Evolutionary conservation across 129 eudicot species (phyloP), one percentile per base, ranked within the genome.

Genomic region (Glebionis coronaria): DNA sequence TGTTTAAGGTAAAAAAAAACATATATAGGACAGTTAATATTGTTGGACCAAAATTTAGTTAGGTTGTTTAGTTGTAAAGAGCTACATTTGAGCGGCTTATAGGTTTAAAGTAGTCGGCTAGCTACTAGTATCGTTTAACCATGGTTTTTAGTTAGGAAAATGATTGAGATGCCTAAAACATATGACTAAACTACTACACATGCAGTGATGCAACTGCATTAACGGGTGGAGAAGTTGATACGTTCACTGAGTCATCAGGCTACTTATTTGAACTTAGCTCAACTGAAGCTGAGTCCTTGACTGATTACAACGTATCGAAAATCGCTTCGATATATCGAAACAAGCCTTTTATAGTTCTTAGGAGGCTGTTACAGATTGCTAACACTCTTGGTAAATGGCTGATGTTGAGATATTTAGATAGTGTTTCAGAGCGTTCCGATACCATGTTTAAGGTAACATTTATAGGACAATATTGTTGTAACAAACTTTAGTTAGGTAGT

Each of bases 261-360:
- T 93, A 93, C 79, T 76, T 93, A n/a, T 93, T 93, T 74, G 81
- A 88, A 72, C 95, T 93, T 58, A 82, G 84, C 74, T 60, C 81
- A 21, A 84, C 95, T 10, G 98, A 84, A 54, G 95, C 89, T 40
- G 96, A 86, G 56, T 78, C 95, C 9, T 62, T 84, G 18, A 76
- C 82, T 9, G 96, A 86, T 29, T 93, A 93, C 76, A 65, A 84
- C 35, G 69, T 93, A 46, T 71, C 80, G 0, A 83, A 44, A 65
- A 86, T 93, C 42, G 75, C 79, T 0, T 61, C 83, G 1, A 63
- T 84, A 57, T 93, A 93, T 68, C 76, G 81, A 79, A 86, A 63
- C 55, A 88, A 81, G 77, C 96, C 98, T 29, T 12, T 86, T 4
- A 69, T 93, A n/a, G 80, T 93, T 58, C 57, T 82, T 25, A 89